Base-by-base conservation (phyloP, 192 early-diverging fungal species). In the Mortierella hygrophila region DNA sequence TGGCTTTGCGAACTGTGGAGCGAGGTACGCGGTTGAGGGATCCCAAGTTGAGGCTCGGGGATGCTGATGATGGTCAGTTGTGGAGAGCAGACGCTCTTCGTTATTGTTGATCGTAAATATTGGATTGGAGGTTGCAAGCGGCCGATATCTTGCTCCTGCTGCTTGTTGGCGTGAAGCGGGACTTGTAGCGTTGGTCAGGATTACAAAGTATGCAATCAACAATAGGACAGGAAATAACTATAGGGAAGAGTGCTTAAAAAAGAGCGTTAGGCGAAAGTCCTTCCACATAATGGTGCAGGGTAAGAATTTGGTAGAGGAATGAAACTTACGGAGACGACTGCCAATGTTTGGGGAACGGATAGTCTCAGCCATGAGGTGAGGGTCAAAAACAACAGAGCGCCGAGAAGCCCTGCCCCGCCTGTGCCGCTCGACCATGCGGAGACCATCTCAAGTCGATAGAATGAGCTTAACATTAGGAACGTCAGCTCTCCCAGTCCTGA, bases 361-460 rank as follows among this genome's bases (percentile, higher is more conserved):
- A 88, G 72, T 8, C 87, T 83, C 0, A 88, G 32, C 87, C 89
- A 88, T 15, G 88, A 85, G 2, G 89, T 88, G 37, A 90, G 44
- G 0, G 82, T 83, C 76, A 90, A 69, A 69, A 90, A 90, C 29
- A 79, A 23, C 46, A 90, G 35, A 7, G 89, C 75, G 5, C 89
- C 88, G 44, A 88, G 41, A 32, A 90, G 70, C 44, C 89, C 89
- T 38, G 89, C 88, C 0, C 82, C 89, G 4, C 89, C 89, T 49
- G 89, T 90, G 23, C 89, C 89, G 29, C 85, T 88, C 8, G 85
- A 88, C 89, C 89, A 90, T 8, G 87, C 88, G 4, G 88, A 83
- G 4, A 90, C 83, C 87, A 85, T 88, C 40, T 78, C 71, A 7
- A 81, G 65, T 0, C 73, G 57, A 74, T 90, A 90, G 41, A 81